Percentiles rank a stretch among this genome's conserved stretches.
Evolutionary conservation across 371 early-diverging fungal species (phyloP).

Genomic region (Apophysomyces elegans): DNA sequence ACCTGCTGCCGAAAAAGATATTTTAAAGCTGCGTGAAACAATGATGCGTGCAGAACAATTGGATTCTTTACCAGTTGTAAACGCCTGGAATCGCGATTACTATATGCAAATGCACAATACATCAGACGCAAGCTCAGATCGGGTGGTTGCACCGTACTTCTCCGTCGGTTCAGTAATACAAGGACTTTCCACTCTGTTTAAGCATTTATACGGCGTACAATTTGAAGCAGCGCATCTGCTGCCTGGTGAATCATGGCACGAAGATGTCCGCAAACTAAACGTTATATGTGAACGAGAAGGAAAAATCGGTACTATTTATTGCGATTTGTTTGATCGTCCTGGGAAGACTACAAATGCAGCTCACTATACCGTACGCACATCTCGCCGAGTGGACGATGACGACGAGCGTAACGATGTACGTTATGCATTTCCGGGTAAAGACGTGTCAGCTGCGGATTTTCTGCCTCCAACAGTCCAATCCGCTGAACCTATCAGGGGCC

Average conservation of each 20-base stretch:
- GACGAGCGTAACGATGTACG: constrained; percentile 52
- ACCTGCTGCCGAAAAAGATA: constrained; percentile 55
- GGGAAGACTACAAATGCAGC: constrained; percentile 88
- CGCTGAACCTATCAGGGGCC: constrained; percentile 43
- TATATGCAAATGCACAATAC: constrained; percentile 60
- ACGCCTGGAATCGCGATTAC: constrained; percentile 88
- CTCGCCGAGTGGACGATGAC: constrained; percentile 86
- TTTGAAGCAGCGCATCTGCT: constrained; percentile 69
- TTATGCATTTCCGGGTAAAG: constrained; percentile 46
- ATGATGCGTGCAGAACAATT: constrained; percentile 36
- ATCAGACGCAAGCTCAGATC: constrained; percentile 24
- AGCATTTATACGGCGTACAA: constrained; percentile 83
- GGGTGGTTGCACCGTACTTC: constrained; percentile 64
- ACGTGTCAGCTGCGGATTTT: constrained; percentile 30
- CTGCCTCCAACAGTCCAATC: constrained; percentile 30
- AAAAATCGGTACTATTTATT: constrained; percentile 89
- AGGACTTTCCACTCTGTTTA: constrained; percentile 82
- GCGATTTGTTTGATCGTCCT: constrained; percentile 81
- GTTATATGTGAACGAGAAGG: constrained; percentile 86
- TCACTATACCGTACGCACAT: constrained; percentile 94
- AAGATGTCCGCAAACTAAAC: constrained; percentile 84
- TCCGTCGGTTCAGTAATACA: constrained; percentile 88
- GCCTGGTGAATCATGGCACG: constrained; percentile 87
- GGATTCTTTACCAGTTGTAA: constrained; percentile 34
- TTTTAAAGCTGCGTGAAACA: constrained; percentile 51